Base-by-base conservation (phyloP, 805 yeast species). In the Candida sonorensis region DNA sequence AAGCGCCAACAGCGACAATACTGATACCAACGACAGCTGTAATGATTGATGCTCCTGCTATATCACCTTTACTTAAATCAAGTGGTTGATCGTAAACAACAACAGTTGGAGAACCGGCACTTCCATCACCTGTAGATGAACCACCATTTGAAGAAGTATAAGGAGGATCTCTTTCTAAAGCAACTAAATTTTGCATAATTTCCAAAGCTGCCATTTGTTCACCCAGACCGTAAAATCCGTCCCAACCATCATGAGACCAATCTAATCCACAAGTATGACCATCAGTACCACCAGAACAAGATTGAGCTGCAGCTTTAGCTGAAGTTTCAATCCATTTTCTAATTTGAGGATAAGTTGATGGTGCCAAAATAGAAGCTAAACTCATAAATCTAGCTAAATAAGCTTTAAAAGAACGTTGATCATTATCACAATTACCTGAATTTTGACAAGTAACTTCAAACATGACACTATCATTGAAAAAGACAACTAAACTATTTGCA, bases 321-420 rank as follows among this genome's bases (percentile, higher is more conserved):
- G 81, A 70, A 3, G 65, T 46, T 25, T 59, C 54, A 11, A 74
- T 33, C 51, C 61, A 61, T 8, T 46, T 27, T 34, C 55, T 51
- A 31, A 73, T 62, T 3, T 49, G 44, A 26, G 58, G 59, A 23
- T 53, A 50, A 2, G 74, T 61, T 16, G 61, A 62, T 5, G 95
- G 94, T 1, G 74, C 80, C 55, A 90, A 58, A 30, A 73, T 67
- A 0, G 90, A 77, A 1, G 95, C 79, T 34, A 74, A 59, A 2
- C 88, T 92, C 53, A 88, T 56, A 53, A 78, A 78, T 35, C 95
- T 66, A 2, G 86, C 53, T 45, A 84, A 69, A 46, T 80, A 82
- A 1, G 95, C 95, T 63, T 83, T 85, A 69, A 90, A 88, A n/a
- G 92, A 76, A 38, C 95, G 69, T 65, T 88, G 95, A 64, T 88